Conservation (phyloP, 106 monocot species). For the Gastrodia elata region DNA sequence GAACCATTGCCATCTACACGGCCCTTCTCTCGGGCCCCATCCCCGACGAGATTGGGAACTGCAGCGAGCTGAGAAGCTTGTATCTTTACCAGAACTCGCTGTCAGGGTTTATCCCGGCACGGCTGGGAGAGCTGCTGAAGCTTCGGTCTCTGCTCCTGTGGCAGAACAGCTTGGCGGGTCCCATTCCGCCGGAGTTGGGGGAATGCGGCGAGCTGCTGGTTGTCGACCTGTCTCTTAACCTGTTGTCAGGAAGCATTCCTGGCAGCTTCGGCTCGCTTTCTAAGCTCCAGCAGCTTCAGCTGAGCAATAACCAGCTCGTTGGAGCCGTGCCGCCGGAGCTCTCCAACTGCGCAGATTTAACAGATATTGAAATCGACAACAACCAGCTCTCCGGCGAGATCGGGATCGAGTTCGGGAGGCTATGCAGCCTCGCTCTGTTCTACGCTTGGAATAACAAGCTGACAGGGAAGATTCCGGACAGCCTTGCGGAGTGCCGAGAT, state of each 20-base stretch:
- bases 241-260: conserved; percentile 61
- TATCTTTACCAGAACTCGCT: conserved; percentile 87
- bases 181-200: conserved; percentile 68
- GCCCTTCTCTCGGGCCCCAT: conserved; percentile 63
- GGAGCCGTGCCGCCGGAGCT: conserved; percentile 55
- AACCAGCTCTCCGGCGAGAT: conserved; percentile 76
- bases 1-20: conserved; percentile 84
- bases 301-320: conserved; percentile 69
- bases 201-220: conserved; percentile 42
- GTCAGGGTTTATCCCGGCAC: conserved; percentile 54
- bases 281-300: conserved; percentile 59
- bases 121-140: conserved; percentile 51
- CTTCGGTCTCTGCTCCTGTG: conserved; percentile 78
- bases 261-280: conserved; percentile 39
- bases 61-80: conserved; percentile 50
- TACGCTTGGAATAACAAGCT: conserved; percentile 87
- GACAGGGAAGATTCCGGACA: conserved; percentile 57
- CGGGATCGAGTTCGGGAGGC: conserved; percentile 39
- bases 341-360: conserved; percentile 53
- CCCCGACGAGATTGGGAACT: conserved; percentile 71
- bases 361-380: conserved; percentile 81
- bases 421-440: conserved; percentile 59
- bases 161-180: conserved; percentile 73
- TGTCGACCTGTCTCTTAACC: conserved; percentile 71
- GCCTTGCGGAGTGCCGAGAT: conserved; percentile 41